phyloP scores from a whole-genome alignment of 2,329 filamentous ascomycete genomes.

The Paraphoma chrysanthemicola region DNA sequence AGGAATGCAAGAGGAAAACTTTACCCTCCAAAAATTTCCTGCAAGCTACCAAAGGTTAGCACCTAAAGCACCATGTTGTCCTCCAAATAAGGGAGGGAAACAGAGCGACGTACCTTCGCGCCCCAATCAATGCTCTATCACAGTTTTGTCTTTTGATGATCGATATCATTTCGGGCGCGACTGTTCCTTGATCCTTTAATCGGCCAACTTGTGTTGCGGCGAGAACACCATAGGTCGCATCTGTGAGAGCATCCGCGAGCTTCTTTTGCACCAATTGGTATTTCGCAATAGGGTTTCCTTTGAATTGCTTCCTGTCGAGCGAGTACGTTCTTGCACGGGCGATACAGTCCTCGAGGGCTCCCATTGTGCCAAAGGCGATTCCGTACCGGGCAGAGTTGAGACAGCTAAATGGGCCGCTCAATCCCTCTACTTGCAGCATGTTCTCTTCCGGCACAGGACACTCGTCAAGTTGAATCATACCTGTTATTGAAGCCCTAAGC shows the following conservation, averaged over 20 bases:
- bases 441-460: conserved; percentile 88
- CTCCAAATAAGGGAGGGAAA: too few species aligned
- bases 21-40: conserved; percentile 82
- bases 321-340: conserved; percentile 83
- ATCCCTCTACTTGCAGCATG: conserved; percentile 92
- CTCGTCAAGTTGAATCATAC: conserved; percentile 95
- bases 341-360: conserved; percentile 92
- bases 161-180: conserved; percentile 91
- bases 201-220: conserved; percentile 90
- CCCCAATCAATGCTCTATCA: conserved; percentile 82
- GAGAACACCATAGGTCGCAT: conserved; percentile 88
- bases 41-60: conserved; percentile 62
- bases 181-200: conserved; percentile 89
- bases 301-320: conserved; percentile 95
- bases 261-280: conserved; percentile 99
- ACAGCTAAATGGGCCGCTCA: conserved; percentile 89
- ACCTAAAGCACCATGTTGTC: neutral
- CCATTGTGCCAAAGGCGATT: conserved; percentile 92
- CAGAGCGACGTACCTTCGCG: conserved; percentile 62
- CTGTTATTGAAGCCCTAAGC: conserved; percentile 89
- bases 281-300: conserved; percentile 89
- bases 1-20: too few species aligned
- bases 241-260: conserved; percentile 88
- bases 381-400: conserved; percentile 93
- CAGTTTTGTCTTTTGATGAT: conserved; percentile 99